Conservation (phyloP, 2,329 filamentous ascomycete species). For the Hymenoscyphus repandus region DNA sequence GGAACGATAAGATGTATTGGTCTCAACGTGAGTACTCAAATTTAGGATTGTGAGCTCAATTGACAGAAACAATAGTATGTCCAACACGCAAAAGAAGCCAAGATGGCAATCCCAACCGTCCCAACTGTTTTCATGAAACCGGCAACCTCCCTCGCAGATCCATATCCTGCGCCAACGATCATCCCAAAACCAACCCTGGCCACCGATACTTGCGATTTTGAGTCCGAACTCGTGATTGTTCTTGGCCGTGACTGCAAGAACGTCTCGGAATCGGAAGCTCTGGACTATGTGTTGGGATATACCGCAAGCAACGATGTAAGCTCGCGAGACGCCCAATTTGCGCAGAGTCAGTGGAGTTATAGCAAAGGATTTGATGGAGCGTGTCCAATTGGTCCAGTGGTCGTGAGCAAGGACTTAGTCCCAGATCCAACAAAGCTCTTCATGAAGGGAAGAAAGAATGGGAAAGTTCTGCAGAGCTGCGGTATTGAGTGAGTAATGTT, state of each 20-base stretch:
- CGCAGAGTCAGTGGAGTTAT: conserved; percentile 45
- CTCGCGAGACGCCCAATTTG: conserved; percentile 44
- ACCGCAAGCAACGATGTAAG: conserved; percentile 53
- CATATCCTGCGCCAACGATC: conserved; percentile 34
- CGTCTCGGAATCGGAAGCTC: conserved; percentile 40
- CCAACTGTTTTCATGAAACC: conserved; percentile 34
- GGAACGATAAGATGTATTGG: conserved; percentile 46
- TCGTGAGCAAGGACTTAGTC: conserved; percentile 41
- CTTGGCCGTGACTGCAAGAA: conserved; percentile 44
- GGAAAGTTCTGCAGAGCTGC: conserved; percentile 40
- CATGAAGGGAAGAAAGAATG: conserved; percentile 44
- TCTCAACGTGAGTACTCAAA: conserved; percentile 37
- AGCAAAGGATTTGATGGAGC: conserved; percentile 46
- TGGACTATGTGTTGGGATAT: conserved; percentile 50
- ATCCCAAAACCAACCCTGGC: conserved; percentile 41
- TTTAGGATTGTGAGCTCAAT: background rate
- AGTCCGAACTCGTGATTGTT: conserved; percentile 46
- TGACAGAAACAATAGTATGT: conserved; percentile 33
- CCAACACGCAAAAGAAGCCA: conserved; percentile 41
- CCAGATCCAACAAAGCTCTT: conserved; percentile 37
- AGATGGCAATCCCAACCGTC: conserved; percentile 37
- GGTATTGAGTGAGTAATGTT: conserved; percentile 33
- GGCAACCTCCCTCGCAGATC: conserved; percentile 23
- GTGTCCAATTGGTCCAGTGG: conserved; percentile 44
- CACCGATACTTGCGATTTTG: conserved; percentile 42